phyloP scores from a whole-genome alignment of 2,329 filamentous ascomycete species.

The Clonostachys rhizophaga region DNA sequence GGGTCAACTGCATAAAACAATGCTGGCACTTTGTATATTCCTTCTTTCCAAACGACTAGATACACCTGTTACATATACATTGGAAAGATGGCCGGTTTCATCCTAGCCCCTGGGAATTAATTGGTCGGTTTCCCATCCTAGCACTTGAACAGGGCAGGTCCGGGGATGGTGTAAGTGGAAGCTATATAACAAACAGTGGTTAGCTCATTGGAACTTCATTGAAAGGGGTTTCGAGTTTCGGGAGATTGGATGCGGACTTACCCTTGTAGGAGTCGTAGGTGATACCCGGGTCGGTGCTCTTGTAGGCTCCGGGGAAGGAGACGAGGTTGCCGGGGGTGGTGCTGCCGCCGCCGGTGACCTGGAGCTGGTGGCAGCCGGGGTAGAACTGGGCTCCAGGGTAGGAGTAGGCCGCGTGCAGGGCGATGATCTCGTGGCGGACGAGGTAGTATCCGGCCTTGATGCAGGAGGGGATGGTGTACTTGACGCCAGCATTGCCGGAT shows the following conservation, averaged over 20 bases:
- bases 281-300: conserved; percentile 41
- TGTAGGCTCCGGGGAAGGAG: conserved; percentile 49
- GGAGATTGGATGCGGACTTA: conserved; percentile 10
- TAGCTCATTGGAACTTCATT: neutral
- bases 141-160: conserved; percentile 41
- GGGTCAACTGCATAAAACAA: no score
- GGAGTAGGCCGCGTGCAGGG: conserved; percentile 39
- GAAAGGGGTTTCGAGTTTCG: neutral
- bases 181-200: conserved; percentile 10
- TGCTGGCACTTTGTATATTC: no score
- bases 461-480: conserved; percentile 50
- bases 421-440: conserved; percentile 53
- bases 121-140: conserved; percentile 10
- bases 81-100: no score
- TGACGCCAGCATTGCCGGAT: conserved; percentile 32
- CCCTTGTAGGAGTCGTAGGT: conserved; percentile 46
- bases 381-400: conserved; percentile 55
- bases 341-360: conserved; percentile 43
- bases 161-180: conserved; percentile 37
- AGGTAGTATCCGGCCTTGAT: conserved; percentile 50
- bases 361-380: conserved; percentile 52
- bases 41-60: no score
- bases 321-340: conserved; percentile 35
- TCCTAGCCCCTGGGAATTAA: no score
- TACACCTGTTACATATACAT: no score